Evolutionary conservation across 2,329 filamentous ascomycete species (phyloP).

Genomic region (Calonectria multiphialidica): DNA sequence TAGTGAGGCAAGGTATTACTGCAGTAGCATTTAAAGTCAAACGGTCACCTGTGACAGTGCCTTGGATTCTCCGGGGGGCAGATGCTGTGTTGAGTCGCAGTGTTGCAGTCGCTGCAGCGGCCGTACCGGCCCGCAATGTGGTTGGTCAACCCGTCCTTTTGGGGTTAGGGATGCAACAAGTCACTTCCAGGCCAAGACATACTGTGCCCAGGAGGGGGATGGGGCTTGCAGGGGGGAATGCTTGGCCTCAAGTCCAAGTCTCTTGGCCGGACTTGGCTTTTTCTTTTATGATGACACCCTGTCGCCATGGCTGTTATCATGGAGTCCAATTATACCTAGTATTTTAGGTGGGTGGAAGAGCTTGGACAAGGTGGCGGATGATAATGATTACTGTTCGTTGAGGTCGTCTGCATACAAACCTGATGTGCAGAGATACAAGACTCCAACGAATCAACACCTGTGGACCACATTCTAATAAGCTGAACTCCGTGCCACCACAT

Average conservation of each 20-base stretch:
- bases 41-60: background rate
- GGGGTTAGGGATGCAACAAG: background rate
- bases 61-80: background rate
- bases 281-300: background rate
- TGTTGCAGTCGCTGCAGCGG: background rate
- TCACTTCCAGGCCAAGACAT: background rate
- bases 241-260: background rate
- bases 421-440: no score
- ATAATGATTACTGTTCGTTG: no score
- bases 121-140: background rate
- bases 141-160: background rate
- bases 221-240: background rate
- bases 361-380: no score
- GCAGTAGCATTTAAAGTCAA: background rate
- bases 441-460: no score
- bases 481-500: no score
- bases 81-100: background rate
- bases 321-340: no score
- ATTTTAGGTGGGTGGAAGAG: no score
- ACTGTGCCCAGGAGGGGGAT: background rate
- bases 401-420: no score
- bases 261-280: background rate
- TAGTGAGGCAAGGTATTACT: background rate
- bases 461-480: no score
- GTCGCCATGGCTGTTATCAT: no score